Percentiles rank a stretch among this genome's conserved stretches.
Conservation (phyloP, 2,329 filamentous ascomycete species). For the Beauveria sp. region DNA sequence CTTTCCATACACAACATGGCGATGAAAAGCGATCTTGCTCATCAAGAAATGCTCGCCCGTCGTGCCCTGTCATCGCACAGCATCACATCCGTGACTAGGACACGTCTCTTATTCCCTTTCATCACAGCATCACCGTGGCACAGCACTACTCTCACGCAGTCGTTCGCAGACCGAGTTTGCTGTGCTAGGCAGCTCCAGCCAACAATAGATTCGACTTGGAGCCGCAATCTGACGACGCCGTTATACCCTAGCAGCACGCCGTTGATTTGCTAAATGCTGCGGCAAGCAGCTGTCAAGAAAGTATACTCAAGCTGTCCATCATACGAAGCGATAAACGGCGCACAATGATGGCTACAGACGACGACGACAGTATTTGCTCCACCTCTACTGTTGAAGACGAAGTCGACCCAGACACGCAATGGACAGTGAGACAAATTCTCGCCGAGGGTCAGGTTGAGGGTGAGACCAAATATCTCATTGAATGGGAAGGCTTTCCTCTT, state of each 20-base stretch:
- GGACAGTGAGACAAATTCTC: conserved; percentile 44
- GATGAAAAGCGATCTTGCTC: no score
- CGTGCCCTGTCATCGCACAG: background rate
- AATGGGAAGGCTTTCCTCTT: conserved; percentile 30
- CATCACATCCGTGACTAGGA: background rate
- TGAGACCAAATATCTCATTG: conserved; percentile 25
- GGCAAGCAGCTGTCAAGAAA: background rate
- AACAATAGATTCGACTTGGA: background rate
- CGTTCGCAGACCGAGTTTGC: background rate
- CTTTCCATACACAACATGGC: no score
- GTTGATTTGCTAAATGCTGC: background rate
- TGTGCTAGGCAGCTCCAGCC: background rate
- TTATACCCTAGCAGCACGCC: background rate
- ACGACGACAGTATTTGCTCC: conserved; percentile 25
- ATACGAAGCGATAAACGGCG: background rate
- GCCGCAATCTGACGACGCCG: background rate
- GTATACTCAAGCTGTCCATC: background rate
- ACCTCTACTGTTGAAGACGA: conserved; percentile 26
- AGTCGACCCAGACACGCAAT: conserved; percentile 36
- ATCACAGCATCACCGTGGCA: background rate
- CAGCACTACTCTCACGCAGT: background rate
- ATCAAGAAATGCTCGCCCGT: no score
- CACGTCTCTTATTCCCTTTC: background rate
- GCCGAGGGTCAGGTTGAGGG: conserved; percentile 31
- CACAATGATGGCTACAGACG: conserved; percentile 13